Conservation (phyloP, 1,284 basidiomycete genomes). For the Cerioporus squamosus region DNA sequence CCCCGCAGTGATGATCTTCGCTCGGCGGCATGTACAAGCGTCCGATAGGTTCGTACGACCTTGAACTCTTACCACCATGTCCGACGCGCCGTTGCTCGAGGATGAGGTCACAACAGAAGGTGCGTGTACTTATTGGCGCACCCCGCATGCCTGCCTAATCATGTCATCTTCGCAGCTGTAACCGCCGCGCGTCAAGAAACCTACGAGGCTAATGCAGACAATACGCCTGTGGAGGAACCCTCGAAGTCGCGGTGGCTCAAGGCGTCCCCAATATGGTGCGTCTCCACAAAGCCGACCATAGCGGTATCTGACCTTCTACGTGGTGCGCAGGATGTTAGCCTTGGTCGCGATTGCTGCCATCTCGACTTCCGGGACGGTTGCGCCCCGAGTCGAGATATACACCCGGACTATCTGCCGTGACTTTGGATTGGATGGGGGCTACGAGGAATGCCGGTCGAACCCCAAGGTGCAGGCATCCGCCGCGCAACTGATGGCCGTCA, state of each 20-base stretch:
- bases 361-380: slow-evolving; percentile 22
- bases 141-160: neutral
- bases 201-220: neutral
- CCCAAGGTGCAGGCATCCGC: slow-evolving; percentile 13
- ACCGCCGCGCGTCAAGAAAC: neutral
- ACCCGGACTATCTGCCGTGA: slow-evolving; percentile 28
- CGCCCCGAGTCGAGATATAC: slow-evolving; percentile 55
- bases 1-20: neutral
- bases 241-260: slow-evolving; percentile 6
- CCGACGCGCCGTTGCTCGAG: slow-evolving; percentile 5
- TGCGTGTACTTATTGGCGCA: neutral
- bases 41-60: neutral
- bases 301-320: neutral
- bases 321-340: slow-evolving; percentile 47
- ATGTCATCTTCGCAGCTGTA: neutral
- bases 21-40: neutral
- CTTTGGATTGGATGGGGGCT: slow-evolving; percentile 11
- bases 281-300: neutral
- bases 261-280: slow-evolving; percentile 18
- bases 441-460: slow-evolving; percentile 14
- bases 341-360: slow-evolving; percentile 53
- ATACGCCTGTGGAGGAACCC: neutral
- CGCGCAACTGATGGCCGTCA: slow-evolving; percentile 41
- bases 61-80: slow-evolving; percentile 8
- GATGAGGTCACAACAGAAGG: slow-evolving; percentile 1